Evolutionary conservation across 805 yeast species (phyloP).

Genomic region (Metschnikowia lachancei): DNA sequence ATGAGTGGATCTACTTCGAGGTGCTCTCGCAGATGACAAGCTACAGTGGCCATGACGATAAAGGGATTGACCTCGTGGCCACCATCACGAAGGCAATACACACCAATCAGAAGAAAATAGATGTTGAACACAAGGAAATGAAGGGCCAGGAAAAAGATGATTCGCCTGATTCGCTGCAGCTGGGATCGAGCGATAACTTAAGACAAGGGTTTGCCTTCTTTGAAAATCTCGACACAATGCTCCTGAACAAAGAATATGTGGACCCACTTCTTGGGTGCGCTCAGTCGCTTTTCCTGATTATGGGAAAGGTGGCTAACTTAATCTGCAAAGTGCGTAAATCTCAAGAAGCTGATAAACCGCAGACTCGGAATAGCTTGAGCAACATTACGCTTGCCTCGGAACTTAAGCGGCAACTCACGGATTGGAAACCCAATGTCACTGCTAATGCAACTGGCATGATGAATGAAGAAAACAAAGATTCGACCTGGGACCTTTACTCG

Average conservation of each 20-base stretch:
- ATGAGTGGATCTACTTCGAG: slow-evolving; percentile 67
- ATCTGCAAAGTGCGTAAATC: slow-evolving; percentile 47
- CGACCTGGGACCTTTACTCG: slow-evolving; percentile 53
- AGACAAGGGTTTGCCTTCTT: slow-evolving; percentile 27
- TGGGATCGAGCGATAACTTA: slow-evolving; percentile 16
- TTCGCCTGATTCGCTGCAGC: slow-evolving; percentile 26
- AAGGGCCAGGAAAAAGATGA: slow-evolving; percentile 4
- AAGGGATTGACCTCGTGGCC: slow-evolving; percentile 42
- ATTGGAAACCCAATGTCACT: slow-evolving; percentile 54
- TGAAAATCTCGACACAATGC: slow-evolving; percentile 40
- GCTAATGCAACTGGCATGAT: slow-evolving; percentile 37
- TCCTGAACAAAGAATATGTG: slow-evolving; percentile 39
- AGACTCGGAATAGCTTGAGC: slow-evolving; percentile 38
- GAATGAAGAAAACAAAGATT: slow-evolving; percentile 16
- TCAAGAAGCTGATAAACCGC: slow-evolving; percentile 20
- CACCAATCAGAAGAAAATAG: slow-evolving; percentile 19
- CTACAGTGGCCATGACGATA: slow-evolving; percentile 44
- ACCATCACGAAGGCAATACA: slow-evolving; percentile 37
- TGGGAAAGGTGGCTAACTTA: slow-evolving; percentile 60
- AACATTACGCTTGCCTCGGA: slow-evolving; percentile 55
- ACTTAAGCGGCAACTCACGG: slow-evolving; percentile 49
- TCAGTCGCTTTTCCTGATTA: slow-evolving; percentile 59
- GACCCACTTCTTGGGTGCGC: slow-evolving; percentile 71
- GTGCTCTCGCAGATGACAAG: slow-evolving; percentile 66
- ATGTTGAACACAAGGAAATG: slow-evolving; percentile 6